A percentile compares a stretch with the other conserved stretches of the same genome.
These are phyloP conservation scores for Neonothopanus nambi DNA, from an alignment of 1,284 basidiomycete genomes.

Conservation along the genomic window DNA sequence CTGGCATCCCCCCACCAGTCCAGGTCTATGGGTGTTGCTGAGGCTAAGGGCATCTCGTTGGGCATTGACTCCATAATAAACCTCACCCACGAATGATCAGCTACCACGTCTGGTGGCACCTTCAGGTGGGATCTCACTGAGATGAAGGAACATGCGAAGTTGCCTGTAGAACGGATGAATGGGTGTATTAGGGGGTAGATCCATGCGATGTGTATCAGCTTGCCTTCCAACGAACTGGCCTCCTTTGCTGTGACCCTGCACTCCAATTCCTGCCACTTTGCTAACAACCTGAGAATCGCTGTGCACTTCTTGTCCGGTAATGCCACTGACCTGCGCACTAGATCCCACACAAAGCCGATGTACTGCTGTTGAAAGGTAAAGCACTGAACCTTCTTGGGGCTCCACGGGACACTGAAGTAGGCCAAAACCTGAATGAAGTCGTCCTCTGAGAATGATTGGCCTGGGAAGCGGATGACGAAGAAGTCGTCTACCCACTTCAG, in stretches of 20 bases:
- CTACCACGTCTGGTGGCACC: conserved; percentile 9
- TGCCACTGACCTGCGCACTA: too few relatives aligned
- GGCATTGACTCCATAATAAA: too few relatives aligned
- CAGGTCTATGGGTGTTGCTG: conserved; percentile 23
- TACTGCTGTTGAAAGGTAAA: too few relatives aligned
- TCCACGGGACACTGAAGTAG: conserved; percentile 35
- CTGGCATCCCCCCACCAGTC: conserved; percentile 43
- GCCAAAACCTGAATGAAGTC: conserved; percentile 31
- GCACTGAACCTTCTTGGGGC: conserved; percentile 25
- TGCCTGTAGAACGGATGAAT: conserved; percentile 25
- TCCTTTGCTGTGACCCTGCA: conserved; percentile 23
- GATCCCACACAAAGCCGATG: conserved; percentile 42
- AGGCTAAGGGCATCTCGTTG: conserved; percentile 22
- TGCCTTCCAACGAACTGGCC: conserved; percentile 34
- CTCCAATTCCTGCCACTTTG: conserved; percentile 18
- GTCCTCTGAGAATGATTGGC: conserved; percentile 26
- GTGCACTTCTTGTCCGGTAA: conserved; percentile 31
- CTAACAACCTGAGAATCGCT: conserved; percentile 14
- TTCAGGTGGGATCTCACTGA: conserved; percentile 12
- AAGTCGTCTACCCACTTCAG: conserved; percentile 47
- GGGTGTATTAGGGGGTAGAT: conserved; percentile 33
- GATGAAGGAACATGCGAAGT: conserved; percentile 25
- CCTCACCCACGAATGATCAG: conserved; percentile 29
- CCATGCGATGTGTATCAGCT: conserved; percentile 32
- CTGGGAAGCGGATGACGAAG: conserved; percentile 29